Evolutionary conservation across 331 rosid species (phyloP), one percentile per base, ranked within the genome.

Genomic region (Cydonia oblonga): DNA sequence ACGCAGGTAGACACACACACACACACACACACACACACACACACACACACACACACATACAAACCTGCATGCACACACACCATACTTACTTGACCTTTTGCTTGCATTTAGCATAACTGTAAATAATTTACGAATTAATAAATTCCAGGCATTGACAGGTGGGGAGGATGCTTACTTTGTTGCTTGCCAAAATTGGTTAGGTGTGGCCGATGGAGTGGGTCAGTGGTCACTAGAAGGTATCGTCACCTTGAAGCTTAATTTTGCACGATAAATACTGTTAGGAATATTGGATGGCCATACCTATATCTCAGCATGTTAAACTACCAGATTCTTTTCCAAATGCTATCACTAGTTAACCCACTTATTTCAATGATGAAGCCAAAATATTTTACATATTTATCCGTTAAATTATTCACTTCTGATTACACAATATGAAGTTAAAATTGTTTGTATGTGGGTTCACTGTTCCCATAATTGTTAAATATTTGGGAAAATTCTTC

Each of bases 201-300:
- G 89, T 33, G 89, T 91, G 79, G 96, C 92, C 67, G 97, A 91
- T 76, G 97, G 97, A 78, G 84, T 84, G 68, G 83, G 87, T 72
- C 92, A 78, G 15, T 89, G 97, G 97, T 87, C 96, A 23, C 75
- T 84, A 65, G 89, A 89, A 89, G 96, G 96, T 91, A 84, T 66
- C 29, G 9, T 32, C 59, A 73, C 70, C 66, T 52, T 46, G 28
- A 23, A 53, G 71, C 76, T 66, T 64, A 16, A 49, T 49, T 49
- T 49, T 49, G 20, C 54, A 18, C n/a, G 0, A 49, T 16, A 49
- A 49, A 49, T 49, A 49, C 20, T 49, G 54, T 49, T 49, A 16
- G 20, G 54, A 49, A 49, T 49, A 18, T 49, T 6, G 54, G 54
- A 49, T 49, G 54, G 54, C 54, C 54, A 16, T 49, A 16, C 54